These are phyloP conservation scores for Apiotrichum porosum DNA, from an alignment of 1,284 basidiomycete genomes.

Conservation along the genomic window DNA sequence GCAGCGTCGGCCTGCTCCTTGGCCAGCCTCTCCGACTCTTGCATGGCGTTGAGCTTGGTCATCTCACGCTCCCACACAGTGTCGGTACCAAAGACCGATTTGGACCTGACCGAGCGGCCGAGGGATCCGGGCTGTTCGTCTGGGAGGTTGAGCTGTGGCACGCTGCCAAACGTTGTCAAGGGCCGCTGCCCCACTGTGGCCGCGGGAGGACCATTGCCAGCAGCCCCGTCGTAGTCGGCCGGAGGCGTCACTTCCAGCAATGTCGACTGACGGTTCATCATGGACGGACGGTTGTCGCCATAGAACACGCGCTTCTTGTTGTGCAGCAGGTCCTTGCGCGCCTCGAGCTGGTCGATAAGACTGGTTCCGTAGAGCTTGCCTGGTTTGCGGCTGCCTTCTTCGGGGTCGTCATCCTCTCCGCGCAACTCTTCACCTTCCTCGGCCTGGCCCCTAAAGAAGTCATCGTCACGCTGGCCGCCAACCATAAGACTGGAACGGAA, in stretches of 20 bases:
- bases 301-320: slow-evolving; percentile 42
- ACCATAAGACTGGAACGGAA: slow-evolving; percentile 39
- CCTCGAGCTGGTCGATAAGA: slow-evolving; percentile 48
- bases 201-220: background rate
- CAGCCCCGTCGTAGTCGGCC: background rate
- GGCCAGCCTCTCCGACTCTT: slow-evolving; percentile 25
- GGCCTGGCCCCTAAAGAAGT: slow-evolving; percentile 18
- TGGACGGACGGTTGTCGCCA: slow-evolving; percentile 45
- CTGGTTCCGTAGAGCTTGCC: slow-evolving; percentile 43
- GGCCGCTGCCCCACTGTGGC: background rate
- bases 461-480: slow-evolving; percentile 26
- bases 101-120: slow-evolving; percentile 28
- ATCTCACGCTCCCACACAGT: slow-evolving; percentile 46
- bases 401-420: slow-evolving; percentile 18
- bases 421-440: slow-evolving; percentile 15
- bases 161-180: background rate
- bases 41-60: slow-evolving; percentile 35
- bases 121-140: slow-evolving; percentile 1
- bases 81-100: slow-evolving; percentile 46
- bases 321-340: slow-evolving; percentile 37
- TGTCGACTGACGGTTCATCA: slow-evolving; percentile 35
- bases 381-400: slow-evolving; percentile 22
- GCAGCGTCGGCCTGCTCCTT: slow-evolving; percentile 18
- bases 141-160: slow-evolving; percentile 5
- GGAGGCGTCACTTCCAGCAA: background rate